Percentiles rank a stretch among this genome's conserved stretches.
phyloP scores from a whole-genome alignment of 1,139 yeast species.

The Yamadazyma dendronema region DNA sequence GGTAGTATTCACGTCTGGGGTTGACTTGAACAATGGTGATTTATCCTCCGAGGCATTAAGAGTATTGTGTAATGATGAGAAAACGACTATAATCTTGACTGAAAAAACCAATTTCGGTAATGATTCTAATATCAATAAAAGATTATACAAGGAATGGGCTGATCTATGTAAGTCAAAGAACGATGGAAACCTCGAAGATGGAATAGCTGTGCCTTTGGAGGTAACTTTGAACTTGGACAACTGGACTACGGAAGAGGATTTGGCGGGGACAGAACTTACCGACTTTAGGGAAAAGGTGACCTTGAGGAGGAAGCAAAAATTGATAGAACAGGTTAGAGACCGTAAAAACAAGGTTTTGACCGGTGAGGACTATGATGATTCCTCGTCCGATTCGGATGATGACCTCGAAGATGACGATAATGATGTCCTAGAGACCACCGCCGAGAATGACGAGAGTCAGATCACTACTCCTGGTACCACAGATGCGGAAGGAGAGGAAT shows the following conservation, averaged over 20 bases:
- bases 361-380: conserved; percentile 35
- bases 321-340: conserved; percentile 54
- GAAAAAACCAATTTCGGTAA: conserved; percentile 47
- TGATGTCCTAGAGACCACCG: not conserved
- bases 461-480: not conserved
- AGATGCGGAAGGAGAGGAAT: not conserved
- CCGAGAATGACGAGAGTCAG: conserved; percentile 1
- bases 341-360: conserved; percentile 54
- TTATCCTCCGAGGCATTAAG: conserved; percentile 56
- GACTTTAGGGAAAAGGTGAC: conserved; percentile 48
- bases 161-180: conserved; percentile 34
- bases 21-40: conserved; percentile 65
- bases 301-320: conserved; percentile 42
- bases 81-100: conserved; percentile 71
- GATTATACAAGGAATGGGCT: conserved; percentile 60
- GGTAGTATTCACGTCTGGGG: conserved; percentile 78
- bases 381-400: conserved; percentile 39
- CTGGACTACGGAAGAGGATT: conserved; percentile 46
- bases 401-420: conserved; percentile 19
- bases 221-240: conserved; percentile 28
- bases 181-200: conserved; percentile 50
- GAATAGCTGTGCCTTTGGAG: conserved; percentile 56
- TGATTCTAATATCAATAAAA: conserved; percentile 28
- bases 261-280: conserved; percentile 49
- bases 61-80: conserved; percentile 59